Conservation (phyloP, 2,329 filamentous ascomycete species). For the Rhynchosporium secalis region DNA sequence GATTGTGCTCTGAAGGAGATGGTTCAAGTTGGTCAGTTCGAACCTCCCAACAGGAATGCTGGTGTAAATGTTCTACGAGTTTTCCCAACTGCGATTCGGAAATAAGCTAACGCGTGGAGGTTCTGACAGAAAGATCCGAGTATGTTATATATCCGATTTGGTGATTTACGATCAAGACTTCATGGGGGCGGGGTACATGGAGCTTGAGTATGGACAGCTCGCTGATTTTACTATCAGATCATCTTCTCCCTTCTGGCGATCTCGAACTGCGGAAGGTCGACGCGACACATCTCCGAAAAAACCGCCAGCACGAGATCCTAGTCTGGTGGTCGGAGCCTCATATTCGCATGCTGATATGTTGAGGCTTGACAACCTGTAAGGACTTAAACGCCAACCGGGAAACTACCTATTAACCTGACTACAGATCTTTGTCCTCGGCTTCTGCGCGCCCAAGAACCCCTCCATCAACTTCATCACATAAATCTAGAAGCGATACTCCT, state of each 20-base stretch:
- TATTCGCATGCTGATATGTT: slow-evolving; percentile 97
- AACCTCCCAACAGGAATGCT: slow-evolving; percentile 29
- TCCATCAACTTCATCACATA: slow-evolving; percentile 58
- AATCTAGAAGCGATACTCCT: slow-evolving; percentile 57
- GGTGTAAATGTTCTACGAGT: slow-evolving; percentile 1
- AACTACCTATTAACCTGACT: slow-evolving; percentile 13
- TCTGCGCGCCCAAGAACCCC: slow-evolving; percentile 74
- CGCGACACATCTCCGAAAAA: slow-evolving; percentile 54
- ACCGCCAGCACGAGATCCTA: slow-evolving; percentile 55
- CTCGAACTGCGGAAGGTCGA: slow-evolving; percentile 56
- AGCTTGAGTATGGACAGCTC: slow-evolving; percentile 8
- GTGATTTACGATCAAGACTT: neutral
- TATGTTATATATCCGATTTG: slow-evolving; percentile 45
- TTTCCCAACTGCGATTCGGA: slow-evolving; percentile 6
- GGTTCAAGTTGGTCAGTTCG: slow-evolving; percentile 94
- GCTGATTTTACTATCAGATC: slow-evolving; percentile 56
- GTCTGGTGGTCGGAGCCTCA: slow-evolving; percentile 84
- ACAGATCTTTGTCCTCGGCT: slow-evolving; percentile 59
- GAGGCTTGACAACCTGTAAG: slow-evolving; percentile 79
- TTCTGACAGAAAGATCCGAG: slow-evolving; percentile 59
- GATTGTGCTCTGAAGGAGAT: slow-evolving; percentile 72
- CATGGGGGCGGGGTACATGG: slow-evolving; percentile 13
- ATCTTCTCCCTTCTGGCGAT: slow-evolving; percentile 85
- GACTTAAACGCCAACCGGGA: slow-evolving; percentile 22
- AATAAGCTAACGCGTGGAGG: slow-evolving; percentile 25